phyloP scores from a whole-genome alignment of 768 basidiomycete genomes.

The Serendipita sp. region DNA sequence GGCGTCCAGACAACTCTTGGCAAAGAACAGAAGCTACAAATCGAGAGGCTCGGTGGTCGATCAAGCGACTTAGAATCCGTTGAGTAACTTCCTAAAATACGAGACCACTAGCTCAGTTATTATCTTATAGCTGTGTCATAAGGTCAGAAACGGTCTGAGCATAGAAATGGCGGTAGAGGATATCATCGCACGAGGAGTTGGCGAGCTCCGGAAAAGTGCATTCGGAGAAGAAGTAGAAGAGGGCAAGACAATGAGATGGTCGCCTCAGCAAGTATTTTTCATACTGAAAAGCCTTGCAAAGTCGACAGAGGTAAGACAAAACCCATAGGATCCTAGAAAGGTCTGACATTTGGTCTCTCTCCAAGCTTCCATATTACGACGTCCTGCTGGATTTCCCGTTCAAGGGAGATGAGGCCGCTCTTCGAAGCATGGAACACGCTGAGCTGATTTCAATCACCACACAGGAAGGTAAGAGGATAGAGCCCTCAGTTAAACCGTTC shows the following conservation, averaged over 20 bases:
- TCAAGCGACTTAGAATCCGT: conserved; percentile 80
- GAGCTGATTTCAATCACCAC: conserved; percentile 75
- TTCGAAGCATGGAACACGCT: conserved; percentile 76
- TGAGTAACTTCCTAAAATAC: conserved; percentile 16
- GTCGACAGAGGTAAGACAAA: conserved; percentile 33
- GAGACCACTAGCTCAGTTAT: neutral
- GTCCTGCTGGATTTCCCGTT: conserved; percentile 72
- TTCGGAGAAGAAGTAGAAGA: conserved; percentile 91
- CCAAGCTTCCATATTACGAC: conserved; percentile 66
- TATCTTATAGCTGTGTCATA: conserved; percentile 54
- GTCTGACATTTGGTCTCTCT: neutral
- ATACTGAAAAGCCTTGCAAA: conserved; percentile 59
- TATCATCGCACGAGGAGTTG: conserved; percentile 61
- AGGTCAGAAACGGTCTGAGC: conserved; percentile 55
- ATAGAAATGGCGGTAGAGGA: conserved; percentile 80
- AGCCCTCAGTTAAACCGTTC: neutral
- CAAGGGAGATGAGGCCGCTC: conserved; percentile 71
- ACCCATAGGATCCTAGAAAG: neutral
- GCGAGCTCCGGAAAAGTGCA: conserved; percentile 75
- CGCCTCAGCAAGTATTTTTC: conserved; percentile 74
- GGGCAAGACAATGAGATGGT: conserved; percentile 69
- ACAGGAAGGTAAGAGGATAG: conserved; percentile 37
- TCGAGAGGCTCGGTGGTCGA: conserved; percentile 75
- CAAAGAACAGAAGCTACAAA: conserved; percentile 34
- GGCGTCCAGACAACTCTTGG: conserved; percentile 36